Evolutionary conservation across 345 rosid species (phyloP), one percentile per base, ranked within the genome.

Genomic region (Moricandia arvensis): DNA sequence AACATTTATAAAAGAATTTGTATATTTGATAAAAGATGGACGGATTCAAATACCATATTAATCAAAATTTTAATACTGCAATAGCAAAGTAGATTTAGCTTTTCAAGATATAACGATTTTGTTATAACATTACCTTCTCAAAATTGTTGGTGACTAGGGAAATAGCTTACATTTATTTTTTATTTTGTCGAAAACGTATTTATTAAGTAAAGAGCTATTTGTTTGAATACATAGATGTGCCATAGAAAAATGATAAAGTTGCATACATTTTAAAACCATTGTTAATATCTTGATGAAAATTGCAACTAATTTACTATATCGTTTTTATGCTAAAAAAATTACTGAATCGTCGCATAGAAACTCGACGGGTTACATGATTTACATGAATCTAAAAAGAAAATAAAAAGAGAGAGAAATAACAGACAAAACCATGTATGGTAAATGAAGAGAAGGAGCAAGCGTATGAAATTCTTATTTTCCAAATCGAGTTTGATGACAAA

Each of bases 401-500:
- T 33, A 15, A 21, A 10, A 18, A 17, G n/a, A n/a, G 9, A 58
- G 3, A 47, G 2, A 16, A 65, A 74, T 30, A 26, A 16, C 13
- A 60, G 6, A 59, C 51, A 41, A 27, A 75, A 27, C 11, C 2
- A 47, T 49, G 63, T 33, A 54, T 69, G 74, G 49, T 63, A 69
- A 33, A 47, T 6, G 37, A 71, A 63, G 63, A 70, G 59, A 26
- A 37, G 41, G 59, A 63, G 37, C 53, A 71, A 77, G 10, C 80
- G 80, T 77, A 43, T 59, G 68, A 71, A 65, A 58, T 65, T 59
- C 73, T 7, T 53, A 58, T 60, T 71, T 45, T 65, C 72, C 15
- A 59, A 77, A 71, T 65, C 49, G 41, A 63, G 75, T 41, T 59
- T 24, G 29, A 59, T 65, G 76, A 47, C 62, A 71, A 71, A 58